Evolutionary conservation across 2,329 filamentous ascomycete species (phyloP).

Genomic region (Cercospora sp.): DNA sequence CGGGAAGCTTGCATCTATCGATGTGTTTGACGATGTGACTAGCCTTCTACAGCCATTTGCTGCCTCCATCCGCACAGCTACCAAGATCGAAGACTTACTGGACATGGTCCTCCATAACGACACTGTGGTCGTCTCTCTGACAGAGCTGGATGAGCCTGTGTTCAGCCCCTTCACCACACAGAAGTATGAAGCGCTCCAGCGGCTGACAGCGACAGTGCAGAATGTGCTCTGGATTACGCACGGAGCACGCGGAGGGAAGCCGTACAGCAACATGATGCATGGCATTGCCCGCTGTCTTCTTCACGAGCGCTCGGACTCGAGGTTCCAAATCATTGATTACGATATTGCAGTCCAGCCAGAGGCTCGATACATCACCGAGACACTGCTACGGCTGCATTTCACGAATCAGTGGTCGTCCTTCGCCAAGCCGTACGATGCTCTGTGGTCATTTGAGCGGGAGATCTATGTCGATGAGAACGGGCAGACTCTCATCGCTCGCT

Average conservation of each 20-base stretch:
- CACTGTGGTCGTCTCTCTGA: slow-evolving; percentile 6
- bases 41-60: not conserved
- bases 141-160: slow-evolving; percentile 14
- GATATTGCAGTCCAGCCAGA: not conserved
- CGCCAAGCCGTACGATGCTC: not conserved
- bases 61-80: not conserved
- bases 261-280: not conserved
- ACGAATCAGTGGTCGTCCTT: not conserved
- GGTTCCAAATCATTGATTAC: slow-evolving; percentile 1
- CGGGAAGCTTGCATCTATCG: not conserved
- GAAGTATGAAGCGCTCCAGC: slow-evolving; percentile 1
- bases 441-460: not conserved
- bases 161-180: slow-evolving; percentile 8
- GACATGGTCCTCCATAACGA: not conserved
- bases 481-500: not conserved
- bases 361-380: not conserved
- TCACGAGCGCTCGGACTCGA: not conserved
- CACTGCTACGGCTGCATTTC: not conserved
- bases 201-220: not conserved
- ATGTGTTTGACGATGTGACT: not conserved
- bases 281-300: not conserved
- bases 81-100: not conserved
- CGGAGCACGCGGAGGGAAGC: not conserved
- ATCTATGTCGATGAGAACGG: not conserved
- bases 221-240: slow-evolving; percentile 13